phyloP scores from a whole-genome alignment of 2,329 filamentous ascomycete species.

The Botryotinia convoluta region DNA sequence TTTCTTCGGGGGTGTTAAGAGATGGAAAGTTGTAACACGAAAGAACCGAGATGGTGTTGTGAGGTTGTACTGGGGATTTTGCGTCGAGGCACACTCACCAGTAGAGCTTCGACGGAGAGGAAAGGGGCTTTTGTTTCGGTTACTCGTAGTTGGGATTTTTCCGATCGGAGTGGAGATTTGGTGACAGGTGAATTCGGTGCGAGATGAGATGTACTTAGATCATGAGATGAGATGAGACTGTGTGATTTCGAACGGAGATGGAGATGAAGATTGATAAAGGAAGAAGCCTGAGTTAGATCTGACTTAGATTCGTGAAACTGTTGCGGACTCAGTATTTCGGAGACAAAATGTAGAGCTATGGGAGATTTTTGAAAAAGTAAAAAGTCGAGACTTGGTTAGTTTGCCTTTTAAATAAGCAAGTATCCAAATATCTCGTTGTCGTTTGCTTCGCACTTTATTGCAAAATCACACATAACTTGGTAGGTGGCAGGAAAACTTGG shows the following conservation, averaged over 20 bases:
- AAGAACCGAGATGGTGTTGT: slow-evolving; percentile 1
- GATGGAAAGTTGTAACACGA: not conserved
- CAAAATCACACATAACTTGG: not conserved
- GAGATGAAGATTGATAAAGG: not conserved
- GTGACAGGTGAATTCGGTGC: not conserved
- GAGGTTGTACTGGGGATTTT: not conserved
- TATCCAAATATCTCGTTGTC: not conserved
- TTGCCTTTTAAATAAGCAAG: not conserved
- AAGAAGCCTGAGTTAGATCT: slow-evolving; percentile 1
- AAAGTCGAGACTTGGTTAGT: not conserved
- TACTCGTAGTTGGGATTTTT: not conserved
- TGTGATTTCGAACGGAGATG: slow-evolving; percentile 1
- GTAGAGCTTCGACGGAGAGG: not conserved
- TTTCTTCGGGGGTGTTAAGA: not conserved
- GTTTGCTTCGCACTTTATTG: not conserved
- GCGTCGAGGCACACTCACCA: not conserved
- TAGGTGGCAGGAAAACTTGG: not conserved
- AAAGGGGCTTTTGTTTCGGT: not conserved
- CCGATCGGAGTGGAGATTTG: not conserved
- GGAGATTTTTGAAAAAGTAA: not conserved
- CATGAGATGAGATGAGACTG: slow-evolving; percentile 17
- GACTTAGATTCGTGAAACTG: slow-evolving; percentile 7
- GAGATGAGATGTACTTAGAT: slow-evolving; percentile 15
- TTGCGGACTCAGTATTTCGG: not conserved
- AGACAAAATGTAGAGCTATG: not conserved